Base-by-base conservation (phyloP, 257 asterid species). In the Solanum chilense region DNA sequence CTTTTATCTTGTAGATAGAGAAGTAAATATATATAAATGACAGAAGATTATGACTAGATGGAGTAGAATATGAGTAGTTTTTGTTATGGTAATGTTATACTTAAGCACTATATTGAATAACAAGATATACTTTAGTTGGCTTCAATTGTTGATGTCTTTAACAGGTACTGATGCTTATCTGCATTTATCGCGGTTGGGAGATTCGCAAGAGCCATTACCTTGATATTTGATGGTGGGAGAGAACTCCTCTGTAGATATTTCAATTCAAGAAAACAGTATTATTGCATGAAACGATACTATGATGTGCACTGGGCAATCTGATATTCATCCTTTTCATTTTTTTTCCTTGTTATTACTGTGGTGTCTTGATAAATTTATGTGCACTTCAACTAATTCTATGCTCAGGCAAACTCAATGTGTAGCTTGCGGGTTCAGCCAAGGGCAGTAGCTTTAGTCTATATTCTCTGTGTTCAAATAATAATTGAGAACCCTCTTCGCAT, bases 141-240 rank as follows among this genome's bases (percentile, higher is more conserved):
- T 71, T 18, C 15, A 35, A 18, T 27, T 25, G 7, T 12, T 78
- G 64, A 78, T 45, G 37, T 14, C 27, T 82, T 77, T 68, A 25
- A 25, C 92, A 92, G 94, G 94, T 41, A 92, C 94, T 25, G 94
- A 92, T 87, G 94, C 94, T n/a, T 92, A 92, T 69, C 93, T 92
- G 74, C 93, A 90, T 84, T 84, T 92, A 86, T 92, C 94, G 29
- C 89, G 93, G 86, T 84, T 92, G 88, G 93, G 94, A 29, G 94
- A 92, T 88, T 92, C 94, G 12, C 94, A 92, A 82, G 93, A 92
- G 90, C 93, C 94, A 45, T 69, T 92, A 89, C 93, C 94, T 77
- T 92, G 90, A 92, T 78, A 45, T 71, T 31, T 80, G 69, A 27
- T 21, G 11, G 75, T 58, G 58, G 52, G 39, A 75, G 20, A n/a